Evolutionary conservation across 768 basidiomycete species (phyloP), one percentile per base, ranked within the genome.

Genomic region (Neoboletus magnificus): DNA sequence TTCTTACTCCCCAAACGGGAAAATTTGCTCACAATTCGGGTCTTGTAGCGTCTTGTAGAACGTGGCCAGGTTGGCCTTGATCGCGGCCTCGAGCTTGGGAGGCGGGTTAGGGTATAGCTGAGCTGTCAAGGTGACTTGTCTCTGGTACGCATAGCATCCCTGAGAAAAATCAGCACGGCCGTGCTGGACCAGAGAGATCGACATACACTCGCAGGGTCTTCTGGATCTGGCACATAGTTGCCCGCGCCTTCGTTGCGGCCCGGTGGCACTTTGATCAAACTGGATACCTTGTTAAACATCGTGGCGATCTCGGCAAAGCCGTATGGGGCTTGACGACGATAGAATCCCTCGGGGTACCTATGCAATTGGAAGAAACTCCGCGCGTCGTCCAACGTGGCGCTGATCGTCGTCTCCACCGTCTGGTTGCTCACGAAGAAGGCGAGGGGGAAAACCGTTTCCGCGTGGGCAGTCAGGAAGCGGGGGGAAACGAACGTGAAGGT

Each of bases 361-460:
- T 67, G 62, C 16, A 4, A 0, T 10, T 66, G 10, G 15, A 50
- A 66, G 57, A 66, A 67, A 35, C 59, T 56, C n/a, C 57, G 54
- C 11, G 65, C 65, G 9, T 59, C 4, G n/a, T 62, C 57, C 3
- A 67, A 8, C 18, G 60, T 54, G 10, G 18, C 45, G 20, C 57
- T 59, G 9, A 56, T n/a, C 20, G 66, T 66, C 43, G 65, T 58
- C 37, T 62, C 47, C 35, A 10, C 43, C 8, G 58, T 66, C 41
- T 64, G 65, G 43, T 65, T 60, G 48, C 54, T 66, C 27, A 57
- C 60, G 48, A 66, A 66, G 44, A 67, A 67, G 22, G 59, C 62
- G 12, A 67, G 11, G 60, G 43, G 65, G 36, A 37, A 37, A 3
- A 18, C 32, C 5, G 57, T 52, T 46, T 67, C 65, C 1, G 65